Percentiles rank a stretch among this genome's conserved stretches.
These are phyloP conservation scores for Talaromyces rugulosus DNA, from an alignment of 2,329 filamentous ascomycete genomes.

Conservation along the genomic window DNA sequence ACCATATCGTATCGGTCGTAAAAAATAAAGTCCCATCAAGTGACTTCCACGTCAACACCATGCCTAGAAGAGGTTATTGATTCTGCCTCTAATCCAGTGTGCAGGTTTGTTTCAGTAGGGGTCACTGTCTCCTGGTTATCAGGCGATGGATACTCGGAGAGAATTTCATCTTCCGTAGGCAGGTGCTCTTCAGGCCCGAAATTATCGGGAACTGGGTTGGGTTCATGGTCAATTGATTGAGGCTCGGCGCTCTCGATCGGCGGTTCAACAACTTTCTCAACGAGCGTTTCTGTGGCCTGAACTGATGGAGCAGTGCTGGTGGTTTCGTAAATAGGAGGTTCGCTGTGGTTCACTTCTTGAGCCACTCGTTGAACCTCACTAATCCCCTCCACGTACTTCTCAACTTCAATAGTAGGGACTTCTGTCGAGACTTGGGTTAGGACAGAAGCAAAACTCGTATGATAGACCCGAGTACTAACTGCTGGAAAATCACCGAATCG, in stretches of 20 bases:
- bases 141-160: neutral
- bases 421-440: constrained; percentile 12
- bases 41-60: neutral
- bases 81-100: neutral
- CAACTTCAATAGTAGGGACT: constrained; percentile 8
- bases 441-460: constrained; percentile 10
- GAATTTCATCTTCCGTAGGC: neutral
- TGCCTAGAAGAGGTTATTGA: neutral
- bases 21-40: neutral
- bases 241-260: neutral
- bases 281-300: neutral
- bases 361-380: constrained; percentile 13
- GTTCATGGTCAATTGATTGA: neutral
- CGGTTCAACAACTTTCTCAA: neutral
- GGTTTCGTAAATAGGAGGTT: neutral
- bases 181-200: neutral
- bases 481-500: constrained; percentile 9
- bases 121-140: neutral
- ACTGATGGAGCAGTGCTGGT: neutral
- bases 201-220: neutral
- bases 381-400: constrained; percentile 6
- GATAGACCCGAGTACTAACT: constrained; percentile 15
- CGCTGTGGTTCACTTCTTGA: constrained; percentile 5
- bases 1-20: neutral
- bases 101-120: neutral